Evolutionary conservation across 1,284 basidiomycete genomes (phyloP).

Genomic region (Trichosporon faecale): DNA sequence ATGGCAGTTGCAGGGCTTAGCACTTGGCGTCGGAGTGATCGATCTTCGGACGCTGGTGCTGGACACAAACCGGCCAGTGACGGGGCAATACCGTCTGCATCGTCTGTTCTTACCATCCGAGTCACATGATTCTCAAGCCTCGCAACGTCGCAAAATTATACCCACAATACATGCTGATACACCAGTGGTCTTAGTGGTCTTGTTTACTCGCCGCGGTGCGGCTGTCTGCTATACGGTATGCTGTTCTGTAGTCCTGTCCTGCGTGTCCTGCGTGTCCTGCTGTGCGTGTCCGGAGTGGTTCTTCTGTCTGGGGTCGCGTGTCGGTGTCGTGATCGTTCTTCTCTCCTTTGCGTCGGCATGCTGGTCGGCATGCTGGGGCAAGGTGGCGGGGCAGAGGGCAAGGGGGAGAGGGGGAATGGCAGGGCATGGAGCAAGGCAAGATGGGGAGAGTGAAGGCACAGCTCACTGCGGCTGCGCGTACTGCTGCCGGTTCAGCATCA

Average conservation of each 20-base stretch:
- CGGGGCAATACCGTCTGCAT: too few species aligned
- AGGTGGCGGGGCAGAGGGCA: not conserved
- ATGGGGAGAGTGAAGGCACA: too few species aligned
- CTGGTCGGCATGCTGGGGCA: too few species aligned
- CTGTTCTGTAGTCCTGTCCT: not conserved
- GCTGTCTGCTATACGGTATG: not conserved
- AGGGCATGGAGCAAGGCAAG: not conserved
- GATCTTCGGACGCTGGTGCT: too few species aligned
- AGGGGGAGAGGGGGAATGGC: not conserved
- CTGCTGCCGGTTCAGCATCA: constrained; percentile 7
- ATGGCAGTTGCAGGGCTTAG: too few species aligned
- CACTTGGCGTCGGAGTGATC: too few species aligned
- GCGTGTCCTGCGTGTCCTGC: not conserved
- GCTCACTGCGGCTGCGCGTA: not conserved
- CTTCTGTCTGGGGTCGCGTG: not conserved
- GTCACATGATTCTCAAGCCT: too few species aligned
- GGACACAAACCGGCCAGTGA: too few species aligned
- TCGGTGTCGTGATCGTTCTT: not conserved
- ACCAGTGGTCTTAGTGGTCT: not conserved
- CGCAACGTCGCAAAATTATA: not conserved
- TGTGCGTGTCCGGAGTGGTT: not conserved
- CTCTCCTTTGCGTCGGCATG: too few species aligned
- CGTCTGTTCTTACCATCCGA: too few species aligned
- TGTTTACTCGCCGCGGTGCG: not conserved
- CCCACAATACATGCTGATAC: constrained; percentile 11